Evolutionary conservation across 495 filamentous ascomycete genomes (phyloP).

Genomic region (Annulohypoxylon bovei): DNA sequence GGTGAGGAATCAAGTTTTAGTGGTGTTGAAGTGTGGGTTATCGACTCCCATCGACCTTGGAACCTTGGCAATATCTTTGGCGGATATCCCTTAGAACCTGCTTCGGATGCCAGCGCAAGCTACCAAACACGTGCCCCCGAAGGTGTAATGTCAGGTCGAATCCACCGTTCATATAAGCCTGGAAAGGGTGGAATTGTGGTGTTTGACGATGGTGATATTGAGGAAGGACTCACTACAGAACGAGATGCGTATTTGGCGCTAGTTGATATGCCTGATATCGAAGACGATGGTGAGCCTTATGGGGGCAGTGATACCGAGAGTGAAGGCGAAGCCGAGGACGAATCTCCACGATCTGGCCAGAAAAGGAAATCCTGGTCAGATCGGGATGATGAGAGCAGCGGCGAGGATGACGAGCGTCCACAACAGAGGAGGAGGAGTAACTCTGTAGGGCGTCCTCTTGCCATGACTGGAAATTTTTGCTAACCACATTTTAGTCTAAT

Average conservation of each 20-base stretch:
- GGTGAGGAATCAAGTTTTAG: constrained; percentile 67
- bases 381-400: constrained; percentile 72
- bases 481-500: constrained; percentile 64
- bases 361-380: constrained; percentile 91
- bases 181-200: constrained; percentile 88
- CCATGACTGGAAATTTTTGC: constrained; percentile 23
- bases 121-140: constrained; percentile 59
- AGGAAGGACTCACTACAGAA: constrained; percentile 81
- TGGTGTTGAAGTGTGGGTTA: constrained; percentile 92
- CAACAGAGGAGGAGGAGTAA: constrained; percentile 85
- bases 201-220: constrained; percentile 96
- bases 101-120: constrained; percentile 56
- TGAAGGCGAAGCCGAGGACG: constrained; percentile 52
- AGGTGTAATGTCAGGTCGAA: constrained; percentile 70
- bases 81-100: constrained; percentile 64
- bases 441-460: constrained; percentile 65
- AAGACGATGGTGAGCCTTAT: constrained; percentile 71
- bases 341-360: constrained; percentile 53
- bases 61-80: constrained; percentile 94
- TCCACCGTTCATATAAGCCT: constrained; percentile 74
- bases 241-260: constrained; percentile 83
- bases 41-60: constrained; percentile 93
- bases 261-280: constrained; percentile 88
- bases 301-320: constrained; percentile 61
- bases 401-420: constrained; percentile 75